Evolutionary conservation across 2,329 filamentous ascomycete species (phyloP).

Genomic region (Coniella vitis): DNA sequence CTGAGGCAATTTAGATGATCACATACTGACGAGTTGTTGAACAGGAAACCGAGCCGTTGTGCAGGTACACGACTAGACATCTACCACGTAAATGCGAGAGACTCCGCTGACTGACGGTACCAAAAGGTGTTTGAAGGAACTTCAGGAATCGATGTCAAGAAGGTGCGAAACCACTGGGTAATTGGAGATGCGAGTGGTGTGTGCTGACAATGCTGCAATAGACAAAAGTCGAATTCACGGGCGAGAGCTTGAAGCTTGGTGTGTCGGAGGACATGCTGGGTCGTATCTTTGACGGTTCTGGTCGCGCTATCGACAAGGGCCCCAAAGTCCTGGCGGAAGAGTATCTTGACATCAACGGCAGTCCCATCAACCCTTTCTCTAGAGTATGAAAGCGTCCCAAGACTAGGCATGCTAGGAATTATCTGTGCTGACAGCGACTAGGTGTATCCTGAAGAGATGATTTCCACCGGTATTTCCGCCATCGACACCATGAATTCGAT

Average conservation of each 20-base stretch:
- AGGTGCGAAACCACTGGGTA: slow-evolving; percentile 48
- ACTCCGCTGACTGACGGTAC: slow-evolving; percentile 22
- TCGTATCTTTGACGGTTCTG: slow-evolving; percentile 97
- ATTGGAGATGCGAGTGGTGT: not conserved
- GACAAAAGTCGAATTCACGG: slow-evolving; percentile 97
- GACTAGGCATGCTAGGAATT: not conserved
- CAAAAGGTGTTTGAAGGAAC: slow-evolving; percentile 95
- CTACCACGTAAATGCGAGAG: not conserved
- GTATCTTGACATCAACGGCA: slow-evolving; percentile 98
- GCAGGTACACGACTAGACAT: slow-evolving; percentile 54
- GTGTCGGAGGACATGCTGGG: slow-evolving; percentile 99
- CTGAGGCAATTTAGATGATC: slow-evolving; percentile 11
- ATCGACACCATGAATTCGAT: slow-evolving; percentile 99
- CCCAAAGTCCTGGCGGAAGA: slow-evolving; percentile 97
- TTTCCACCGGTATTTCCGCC: slow-evolving; percentile 96
- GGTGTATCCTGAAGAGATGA: slow-evolving; percentile 99
- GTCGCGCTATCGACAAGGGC: slow-evolving; percentile 96
- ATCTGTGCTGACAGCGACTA: slow-evolving; percentile 30
- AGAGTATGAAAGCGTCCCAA: slow-evolving; percentile 53
- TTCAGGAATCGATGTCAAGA: slow-evolving; percentile 96
- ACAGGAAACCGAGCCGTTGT: slow-evolving; percentile 88
- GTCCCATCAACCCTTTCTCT: slow-evolving; percentile 96
- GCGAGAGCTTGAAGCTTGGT: slow-evolving; percentile 94
- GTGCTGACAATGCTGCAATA: slow-evolving; percentile 29
- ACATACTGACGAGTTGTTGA: slow-evolving; percentile 3